Percentiles rank a stretch among this genome's conserved stretches.
phyloP scores from a whole-genome alignment of 306 rosid genomes.

The Cicer yamashitae region DNA sequence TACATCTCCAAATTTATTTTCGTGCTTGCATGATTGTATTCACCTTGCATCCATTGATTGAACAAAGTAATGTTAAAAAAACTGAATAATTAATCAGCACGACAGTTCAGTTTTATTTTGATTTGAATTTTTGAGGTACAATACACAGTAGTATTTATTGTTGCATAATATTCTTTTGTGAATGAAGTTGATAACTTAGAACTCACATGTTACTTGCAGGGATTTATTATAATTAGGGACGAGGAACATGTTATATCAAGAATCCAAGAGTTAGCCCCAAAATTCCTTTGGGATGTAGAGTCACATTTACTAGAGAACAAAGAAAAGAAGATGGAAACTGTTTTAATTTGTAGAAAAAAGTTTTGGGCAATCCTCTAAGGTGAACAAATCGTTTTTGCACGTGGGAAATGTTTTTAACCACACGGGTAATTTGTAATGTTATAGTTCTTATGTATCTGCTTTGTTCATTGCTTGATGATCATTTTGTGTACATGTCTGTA shows the following conservation, averaged over 20 bases:
- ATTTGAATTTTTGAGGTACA: not conserved
- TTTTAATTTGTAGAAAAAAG: slow-evolving; percentile 82
- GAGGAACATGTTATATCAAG: slow-evolving; percentile 60
- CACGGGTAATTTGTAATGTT: slow-evolving; percentile 43
- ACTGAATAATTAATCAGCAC: not conserved
- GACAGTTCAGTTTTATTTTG: not conserved
- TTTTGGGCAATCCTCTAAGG: slow-evolving; percentile 81
- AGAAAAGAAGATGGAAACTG: slow-evolving; percentile 72
- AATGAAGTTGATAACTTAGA: slow-evolving; percentile 26
- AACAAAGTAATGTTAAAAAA: slow-evolving; percentile 16
- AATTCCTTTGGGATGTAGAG: slow-evolving; percentile 80
- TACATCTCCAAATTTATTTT: slow-evolving; percentile 14
- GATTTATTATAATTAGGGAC: slow-evolving; percentile 80
- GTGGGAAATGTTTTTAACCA: slow-evolving; percentile 17
- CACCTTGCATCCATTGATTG: slow-evolving; percentile 12
- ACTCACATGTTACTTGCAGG: slow-evolving; percentile 54
- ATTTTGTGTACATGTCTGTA: slow-evolving; percentile 43
- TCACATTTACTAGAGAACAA: slow-evolving; percentile 62
- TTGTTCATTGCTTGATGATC: slow-evolving; percentile 36
- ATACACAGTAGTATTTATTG: not conserved
- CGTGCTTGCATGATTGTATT: slow-evolving; percentile 14
- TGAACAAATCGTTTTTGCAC: slow-evolving; percentile 6
- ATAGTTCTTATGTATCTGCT: slow-evolving; percentile 23
- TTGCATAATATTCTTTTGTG: too few relatives aligned
- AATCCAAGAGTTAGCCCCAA: slow-evolving; percentile 68